Conservation (phyloP, 2,329 filamentous ascomycete species). For the Aspergillus novoparasiticus region DNA sequence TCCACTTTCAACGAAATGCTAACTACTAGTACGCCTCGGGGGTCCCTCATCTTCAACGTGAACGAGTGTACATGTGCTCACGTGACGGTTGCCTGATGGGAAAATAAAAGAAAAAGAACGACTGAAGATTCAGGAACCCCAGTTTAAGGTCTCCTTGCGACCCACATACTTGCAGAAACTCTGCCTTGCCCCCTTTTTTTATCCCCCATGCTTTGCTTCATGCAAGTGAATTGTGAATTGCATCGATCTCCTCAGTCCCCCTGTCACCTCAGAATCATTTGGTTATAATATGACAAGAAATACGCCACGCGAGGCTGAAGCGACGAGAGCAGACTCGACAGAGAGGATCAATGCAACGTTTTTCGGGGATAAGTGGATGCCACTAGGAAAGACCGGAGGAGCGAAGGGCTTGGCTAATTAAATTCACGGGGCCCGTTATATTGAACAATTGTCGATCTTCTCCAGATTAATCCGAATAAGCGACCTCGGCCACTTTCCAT, state of each 20-base stretch:
- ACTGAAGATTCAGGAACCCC: not conserved
- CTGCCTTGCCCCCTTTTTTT: not conserved
- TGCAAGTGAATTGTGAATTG: not conserved
- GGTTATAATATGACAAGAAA: not conserved
- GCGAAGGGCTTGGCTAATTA: constrained; percentile 5
- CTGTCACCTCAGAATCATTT: too few relatives aligned
- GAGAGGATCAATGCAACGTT: not conserved
- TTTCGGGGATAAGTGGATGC: not conserved
- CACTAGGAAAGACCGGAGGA: not conserved
- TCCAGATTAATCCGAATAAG: not conserved
- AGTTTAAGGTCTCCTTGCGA: not conserved
- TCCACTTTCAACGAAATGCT: not conserved
- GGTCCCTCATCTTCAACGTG: not conserved
- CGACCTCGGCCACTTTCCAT: not conserved
- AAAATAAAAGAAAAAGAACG: not conserved
- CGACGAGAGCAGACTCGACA: not conserved
- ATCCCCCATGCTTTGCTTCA: not conserved
- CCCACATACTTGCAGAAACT: not conserved
- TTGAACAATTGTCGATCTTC: constrained; percentile 1
- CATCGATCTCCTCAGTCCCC: not conserved
- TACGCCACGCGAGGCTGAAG: not conserved
- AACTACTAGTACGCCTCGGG: not conserved
- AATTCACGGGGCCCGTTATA: not conserved
- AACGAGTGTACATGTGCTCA: not conserved
- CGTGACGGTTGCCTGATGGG: not conserved